Conservation (phyloP, 2,329 filamentous ascomycete genomes). For the Calonectria montana region DNA sequence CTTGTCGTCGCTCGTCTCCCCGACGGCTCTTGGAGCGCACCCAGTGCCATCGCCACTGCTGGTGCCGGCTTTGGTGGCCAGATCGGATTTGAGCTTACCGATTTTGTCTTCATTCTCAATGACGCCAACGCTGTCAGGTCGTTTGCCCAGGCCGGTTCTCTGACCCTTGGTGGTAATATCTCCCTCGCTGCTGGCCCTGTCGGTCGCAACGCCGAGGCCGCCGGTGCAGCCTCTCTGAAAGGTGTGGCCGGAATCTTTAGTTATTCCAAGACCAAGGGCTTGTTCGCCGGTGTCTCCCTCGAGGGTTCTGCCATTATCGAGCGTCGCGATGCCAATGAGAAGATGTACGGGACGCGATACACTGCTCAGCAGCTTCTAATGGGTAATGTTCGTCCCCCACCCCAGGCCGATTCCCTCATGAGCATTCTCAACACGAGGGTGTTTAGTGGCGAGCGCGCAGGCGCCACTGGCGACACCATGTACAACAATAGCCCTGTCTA, state of each 20-base stretch:
- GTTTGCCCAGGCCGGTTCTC: constrained; percentile 90
- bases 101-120: constrained; percentile 99
- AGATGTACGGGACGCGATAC: constrained; percentile 87
- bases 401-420: constrained; percentile 86
- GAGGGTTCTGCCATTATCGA: constrained; percentile 95
- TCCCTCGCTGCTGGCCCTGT: constrained; percentile 94
- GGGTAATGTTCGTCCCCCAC: constrained; percentile 81
- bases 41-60: constrained; percentile 82
- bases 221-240: constrained; percentile 90
- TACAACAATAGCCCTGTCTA: constrained; percentile 97
- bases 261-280: constrained; percentile 97
- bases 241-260: constrained; percentile 93
- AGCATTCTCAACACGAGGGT: constrained; percentile 84
- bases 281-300: constrained; percentile 95
- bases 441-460: constrained; percentile 75
- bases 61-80: constrained; percentile 88
- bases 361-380: constrained; percentile 85
- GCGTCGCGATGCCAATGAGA: constrained; percentile 95
- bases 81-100: constrained; percentile 88
- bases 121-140: constrained; percentile 89
- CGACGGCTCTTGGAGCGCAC: constrained; percentile 84
- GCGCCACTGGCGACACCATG: constrained; percentile 70
- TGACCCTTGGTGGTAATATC: constrained; percentile 96
- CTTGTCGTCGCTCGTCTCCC: constrained; percentile 83
- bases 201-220: constrained; percentile 94